These are phyloP conservation scores for Ambrosiella xylebori DNA, from an alignment of 2,329 filamentous ascomycete species.

Conservation along the genomic window DNA sequence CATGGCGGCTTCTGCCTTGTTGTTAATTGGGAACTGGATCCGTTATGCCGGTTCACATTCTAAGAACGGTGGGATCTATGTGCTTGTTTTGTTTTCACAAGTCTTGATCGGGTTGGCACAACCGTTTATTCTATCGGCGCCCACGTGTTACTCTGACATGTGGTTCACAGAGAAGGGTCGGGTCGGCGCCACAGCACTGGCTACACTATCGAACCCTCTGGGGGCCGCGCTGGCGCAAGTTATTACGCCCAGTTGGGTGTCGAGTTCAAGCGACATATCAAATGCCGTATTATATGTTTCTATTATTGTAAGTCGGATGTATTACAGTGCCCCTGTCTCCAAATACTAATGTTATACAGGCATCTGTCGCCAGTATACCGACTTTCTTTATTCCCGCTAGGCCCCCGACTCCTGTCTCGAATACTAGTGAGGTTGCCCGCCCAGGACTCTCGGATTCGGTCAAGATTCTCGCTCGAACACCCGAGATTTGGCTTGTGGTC, in stretches of 20 bases:
- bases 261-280: conserved; percentile 46
- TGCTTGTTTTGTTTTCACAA: conserved; percentile 76
- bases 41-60: conserved; percentile 53
- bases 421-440: conserved; percentile 45
- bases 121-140: conserved; percentile 78
- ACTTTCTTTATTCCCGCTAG: conserved; percentile 62
- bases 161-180: conserved; percentile 72
- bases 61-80: conserved; percentile 44
- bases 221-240: conserved; percentile 80
- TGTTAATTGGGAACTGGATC: conserved; percentile 80
- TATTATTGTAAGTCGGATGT: conserved; percentile 47
- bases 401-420: conserved; percentile 62
- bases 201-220: conserved; percentile 74
- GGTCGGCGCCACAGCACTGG: conserved; percentile 72
- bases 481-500: conserved; percentile 65
- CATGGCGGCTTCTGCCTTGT: conserved; percentile 51
- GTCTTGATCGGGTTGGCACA: conserved; percentile 79
- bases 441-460: conserved; percentile 33
- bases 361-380: conserved; percentile 49
- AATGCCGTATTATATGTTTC: conserved; percentile 71
- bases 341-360: conserved; percentile 21
- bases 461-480: conserved; percentile 35
- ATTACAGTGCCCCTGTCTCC: background rate
- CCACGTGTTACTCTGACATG: conserved; percentile 78
- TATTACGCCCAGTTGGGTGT: conserved; percentile 63